Conservation (phyloP, 176 grass and related monocot genomes). For the Cymbopogon citratus region DNA sequence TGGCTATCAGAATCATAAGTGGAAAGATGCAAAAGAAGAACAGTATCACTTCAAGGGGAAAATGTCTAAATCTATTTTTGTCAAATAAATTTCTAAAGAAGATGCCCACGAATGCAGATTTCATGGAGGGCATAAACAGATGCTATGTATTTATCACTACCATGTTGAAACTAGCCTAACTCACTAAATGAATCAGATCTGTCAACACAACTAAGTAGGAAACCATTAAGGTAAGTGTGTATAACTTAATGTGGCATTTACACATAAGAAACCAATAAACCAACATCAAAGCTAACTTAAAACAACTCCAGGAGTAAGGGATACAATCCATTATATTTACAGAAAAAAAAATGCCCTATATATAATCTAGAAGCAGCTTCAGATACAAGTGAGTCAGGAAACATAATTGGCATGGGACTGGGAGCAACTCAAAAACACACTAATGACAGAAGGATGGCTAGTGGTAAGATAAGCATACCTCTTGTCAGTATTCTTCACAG, state of each 20-base stretch:
- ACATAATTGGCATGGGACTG: not conserved
- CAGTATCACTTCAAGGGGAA: not conserved
- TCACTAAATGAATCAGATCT: not conserved
- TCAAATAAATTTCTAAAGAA: not conserved
- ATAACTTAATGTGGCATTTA: not conserved
- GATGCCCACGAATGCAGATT: not conserved
- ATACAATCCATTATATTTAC: not conserved
- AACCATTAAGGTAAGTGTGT: not conserved
- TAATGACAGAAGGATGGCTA: not conserved
- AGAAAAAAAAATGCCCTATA: not conserved
- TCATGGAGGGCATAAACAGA: not conserved
- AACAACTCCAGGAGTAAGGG: not conserved
- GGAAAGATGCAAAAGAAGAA: not conserved
- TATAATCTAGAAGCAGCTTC: not conserved
- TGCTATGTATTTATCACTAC: not conserved
- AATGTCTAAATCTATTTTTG: not conserved
- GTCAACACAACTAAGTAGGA: not conserved
- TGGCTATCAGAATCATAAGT: not conserved
- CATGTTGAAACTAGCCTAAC: not conserved
- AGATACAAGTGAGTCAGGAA: not conserved
- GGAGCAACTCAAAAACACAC: not conserved
- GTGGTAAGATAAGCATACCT: constrained; percentile 27
- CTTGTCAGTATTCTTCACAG: constrained; percentile 68
- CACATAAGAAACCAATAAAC: not conserved
- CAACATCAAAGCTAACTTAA: not conserved